Evolutionary conservation across 352 stramenopile species (phyloP), one percentile per base, ranked within the genome.

Genomic region (Phytophthora palmivora): DNA sequence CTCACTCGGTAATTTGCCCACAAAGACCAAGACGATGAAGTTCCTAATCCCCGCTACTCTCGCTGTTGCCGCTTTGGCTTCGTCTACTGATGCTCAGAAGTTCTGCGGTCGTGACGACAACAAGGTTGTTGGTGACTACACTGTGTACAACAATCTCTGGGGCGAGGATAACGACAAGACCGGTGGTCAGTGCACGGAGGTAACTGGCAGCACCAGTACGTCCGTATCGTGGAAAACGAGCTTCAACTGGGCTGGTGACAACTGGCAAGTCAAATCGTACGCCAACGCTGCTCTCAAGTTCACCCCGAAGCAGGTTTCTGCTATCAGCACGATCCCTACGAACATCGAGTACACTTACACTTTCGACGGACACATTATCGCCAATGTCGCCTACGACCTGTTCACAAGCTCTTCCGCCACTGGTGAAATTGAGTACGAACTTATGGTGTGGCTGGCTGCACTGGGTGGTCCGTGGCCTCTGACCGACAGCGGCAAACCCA

Each of bases 111-210:
- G 74, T 15, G 60, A 76, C 53, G 70, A 71, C 36, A 26, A 44
- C 1, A 58, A 61, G 38, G 65, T 69, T 6, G 51, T 71, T 1
- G 70, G 63, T 32, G 61, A 70, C 56, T 83, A 73, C 67, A 83
- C 71, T 6, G 49, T 83, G 9, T 83, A 83, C 64, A 83, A 83
- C 71, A 70, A 83, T 47, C 56, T 83, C 6, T 83, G 74, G 74
- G 64, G 48, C 26, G 18, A 64, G 30, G 49, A 65, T 22, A 60
- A 69, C 3, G 67, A 74, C 39, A 61, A 59, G 7, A 71, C 53
- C 12, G 74, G 74, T 37, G 49, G 33, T 2, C 74, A 83, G 53
- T 80, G 74, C 68, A 83, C 74, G 15, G 48, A 65, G 15, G 71
- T 80, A 6, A 63, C 61, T 33, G 59, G 67, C 37, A 58, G 44